phyloP scores from a whole-genome alignment of 345 rosid species.

The Nephelium lappaceum region DNA sequence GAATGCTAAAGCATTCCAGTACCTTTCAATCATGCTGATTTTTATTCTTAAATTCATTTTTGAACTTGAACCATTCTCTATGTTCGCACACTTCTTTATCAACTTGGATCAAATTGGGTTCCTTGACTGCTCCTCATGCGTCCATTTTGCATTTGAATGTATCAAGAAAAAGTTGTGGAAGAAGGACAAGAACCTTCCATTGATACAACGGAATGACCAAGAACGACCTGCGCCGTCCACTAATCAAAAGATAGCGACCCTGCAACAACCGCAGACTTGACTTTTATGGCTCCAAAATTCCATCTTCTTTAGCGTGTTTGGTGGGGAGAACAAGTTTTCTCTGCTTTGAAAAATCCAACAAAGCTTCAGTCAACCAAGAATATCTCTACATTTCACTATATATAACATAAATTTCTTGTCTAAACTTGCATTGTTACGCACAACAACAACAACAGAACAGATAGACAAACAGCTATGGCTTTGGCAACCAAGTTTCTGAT shows the following conservation, averaged over 20 bases:
- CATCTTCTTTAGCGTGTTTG: slow-evolving; percentile 2
- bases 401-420: neutral
- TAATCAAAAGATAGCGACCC: slow-evolving; percentile 1
- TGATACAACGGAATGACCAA: neutral
- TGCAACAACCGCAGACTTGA: neutral
- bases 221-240: neutral
- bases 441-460: neutral
- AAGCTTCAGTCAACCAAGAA: slow-evolving; percentile 7
- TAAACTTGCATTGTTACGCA: slow-evolving; percentile 5
- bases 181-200: too few species aligned
- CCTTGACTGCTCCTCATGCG: too few species aligned
- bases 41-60: too few species aligned
- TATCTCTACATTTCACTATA: neutral
- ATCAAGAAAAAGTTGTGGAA: too few species aligned
- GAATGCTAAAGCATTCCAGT: too few species aligned
- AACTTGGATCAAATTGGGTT: too few species aligned
- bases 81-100: too few species aligned
- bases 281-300: neutral
- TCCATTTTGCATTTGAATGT: too few species aligned
- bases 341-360: slow-evolving; percentile 3
- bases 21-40: too few species aligned
- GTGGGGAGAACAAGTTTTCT: neutral
- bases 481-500: slow-evolving; percentile 17
- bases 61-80: too few species aligned
- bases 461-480: slow-evolving; percentile 22